A percentile compares a stretch with the other conserved stretches of the same genome.
Evolutionary conservation across 148 eudicot genomes (phyloP).

Genomic region (Drosera capensis): DNA sequence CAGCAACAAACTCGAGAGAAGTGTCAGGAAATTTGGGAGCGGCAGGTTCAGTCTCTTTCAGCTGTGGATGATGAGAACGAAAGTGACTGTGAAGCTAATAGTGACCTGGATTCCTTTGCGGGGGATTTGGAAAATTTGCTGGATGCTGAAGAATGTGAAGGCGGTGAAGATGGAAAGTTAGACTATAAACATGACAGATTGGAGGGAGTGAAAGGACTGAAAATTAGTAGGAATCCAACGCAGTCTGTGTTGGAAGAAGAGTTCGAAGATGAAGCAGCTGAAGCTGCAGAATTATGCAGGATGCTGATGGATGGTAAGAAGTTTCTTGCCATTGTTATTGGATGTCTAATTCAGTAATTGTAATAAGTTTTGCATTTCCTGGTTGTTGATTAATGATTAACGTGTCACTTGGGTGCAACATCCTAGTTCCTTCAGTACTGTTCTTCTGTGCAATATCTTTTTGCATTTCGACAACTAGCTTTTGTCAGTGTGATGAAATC

Average conservation of each 20-base stretch:
- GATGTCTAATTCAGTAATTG: background rate
- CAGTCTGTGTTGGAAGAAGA: conserved; percentile 72
- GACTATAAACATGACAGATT: conserved; percentile 42
- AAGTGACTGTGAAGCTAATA: conserved; percentile 82
- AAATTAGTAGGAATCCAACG: conserved; percentile 78
- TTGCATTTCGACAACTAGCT: background rate
- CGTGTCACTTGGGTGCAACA: background rate
- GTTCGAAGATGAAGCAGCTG: conserved; percentile 85
- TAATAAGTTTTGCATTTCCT: background rate
- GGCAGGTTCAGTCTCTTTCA: conserved; percentile 72
- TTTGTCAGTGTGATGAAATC: background rate
- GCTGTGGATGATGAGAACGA: conserved; percentile 77
- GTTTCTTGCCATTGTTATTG: conserved; percentile 1
- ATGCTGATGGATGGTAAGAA: conserved; percentile 76
- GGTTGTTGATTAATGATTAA: background rate
- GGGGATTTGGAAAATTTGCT: conserved; percentile 95
- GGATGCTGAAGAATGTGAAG: conserved; percentile 93
- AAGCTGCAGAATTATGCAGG: conserved; percentile 87
- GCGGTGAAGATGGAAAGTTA: conserved; percentile 51
- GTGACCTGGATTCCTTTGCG: conserved; percentile 97
- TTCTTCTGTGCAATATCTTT: background rate
- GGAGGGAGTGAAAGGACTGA: conserved; percentile 83
- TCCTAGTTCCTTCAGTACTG: background rate
- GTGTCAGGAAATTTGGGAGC: conserved; percentile 98
- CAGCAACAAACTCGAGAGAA: conserved; percentile 95